phyloP scores from a whole-genome alignment of 768 basidiomycete genomes.

The Podaxis mareebaensis region DNA sequence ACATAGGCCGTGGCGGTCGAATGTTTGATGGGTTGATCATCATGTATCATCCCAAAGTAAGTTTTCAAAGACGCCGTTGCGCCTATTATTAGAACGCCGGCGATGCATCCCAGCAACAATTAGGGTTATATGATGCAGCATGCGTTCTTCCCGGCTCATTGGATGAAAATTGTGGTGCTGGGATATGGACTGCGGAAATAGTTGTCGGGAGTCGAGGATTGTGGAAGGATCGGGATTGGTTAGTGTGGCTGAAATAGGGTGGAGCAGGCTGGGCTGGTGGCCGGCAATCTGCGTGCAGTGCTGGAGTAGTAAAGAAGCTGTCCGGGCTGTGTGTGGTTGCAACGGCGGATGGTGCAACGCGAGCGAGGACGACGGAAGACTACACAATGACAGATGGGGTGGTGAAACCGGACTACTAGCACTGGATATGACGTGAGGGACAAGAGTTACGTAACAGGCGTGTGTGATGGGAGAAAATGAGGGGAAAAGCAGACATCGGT shows the following conservation, averaged over 20 bases:
- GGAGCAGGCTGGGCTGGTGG: background rate
- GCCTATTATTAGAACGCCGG: background rate
- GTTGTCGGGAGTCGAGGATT: no score
- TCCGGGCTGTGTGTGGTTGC: background rate
- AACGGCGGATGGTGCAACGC: background rate
- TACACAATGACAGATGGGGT: background rate
- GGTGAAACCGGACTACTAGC: background rate
- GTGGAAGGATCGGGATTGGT: no score
- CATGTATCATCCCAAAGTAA: background rate
- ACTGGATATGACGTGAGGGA: background rate
- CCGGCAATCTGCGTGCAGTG: background rate
- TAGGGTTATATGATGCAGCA: background rate
- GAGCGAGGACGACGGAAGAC: background rate
- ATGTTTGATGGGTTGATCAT: slow-evolving; percentile 2
- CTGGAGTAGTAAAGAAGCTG: background rate
- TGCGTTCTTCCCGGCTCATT: background rate
- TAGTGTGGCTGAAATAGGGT: no score
- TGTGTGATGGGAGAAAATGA: slow-evolving; percentile 6
- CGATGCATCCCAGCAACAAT: background rate
- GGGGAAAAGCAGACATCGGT: slow-evolving; percentile 1
- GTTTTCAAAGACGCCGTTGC: background rate
- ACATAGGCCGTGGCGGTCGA: background rate
- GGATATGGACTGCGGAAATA: no score
- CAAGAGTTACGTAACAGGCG: slow-evolving; percentile 26
- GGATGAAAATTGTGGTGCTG: no score